A percentile compares a stretch with the other conserved stretches of the same genome.
Evolutionary conservation across 257 asterid genomes (phyloP).

Genomic region (Solanum virginianum): DNA sequence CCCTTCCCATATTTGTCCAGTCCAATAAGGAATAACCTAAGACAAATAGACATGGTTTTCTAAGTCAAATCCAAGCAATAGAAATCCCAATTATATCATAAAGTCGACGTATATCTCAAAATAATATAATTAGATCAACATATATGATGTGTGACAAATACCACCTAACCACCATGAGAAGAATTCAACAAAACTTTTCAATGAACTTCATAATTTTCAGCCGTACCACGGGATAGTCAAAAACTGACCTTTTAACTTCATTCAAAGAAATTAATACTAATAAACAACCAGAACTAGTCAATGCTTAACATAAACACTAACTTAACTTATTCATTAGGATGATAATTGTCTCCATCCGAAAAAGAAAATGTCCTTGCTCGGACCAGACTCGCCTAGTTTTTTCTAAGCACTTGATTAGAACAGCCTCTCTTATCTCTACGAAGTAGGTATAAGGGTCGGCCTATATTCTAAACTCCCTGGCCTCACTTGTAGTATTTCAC

Average conservation of each 20-base stretch:
- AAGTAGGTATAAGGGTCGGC: not conserved
- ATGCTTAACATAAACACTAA: not conserved
- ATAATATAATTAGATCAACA: not conserved
- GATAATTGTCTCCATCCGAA: not conserved
- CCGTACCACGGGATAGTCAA: not conserved
- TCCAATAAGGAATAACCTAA: constrained; percentile 60
- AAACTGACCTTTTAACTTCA: not conserved
- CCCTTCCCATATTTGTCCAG: constrained; percentile 71
- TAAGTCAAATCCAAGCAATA: not conserved
- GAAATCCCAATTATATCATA: not conserved
- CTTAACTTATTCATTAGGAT: not conserved
- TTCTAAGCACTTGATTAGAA: not conserved
- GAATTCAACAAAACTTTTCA: not conserved
- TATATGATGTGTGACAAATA: not conserved
- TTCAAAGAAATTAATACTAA: not conserved
- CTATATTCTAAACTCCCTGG: not conserved
- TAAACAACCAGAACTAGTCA: not conserved
- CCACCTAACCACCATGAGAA: not conserved
- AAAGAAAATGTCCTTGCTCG: not conserved
- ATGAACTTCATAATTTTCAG: not conserved
- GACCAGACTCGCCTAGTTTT: not conserved
- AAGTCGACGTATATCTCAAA: not conserved
- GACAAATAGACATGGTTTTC: not conserved
- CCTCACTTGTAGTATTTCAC: not conserved
- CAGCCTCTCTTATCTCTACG: not conserved